A percentile compares a stretch with the other conserved stretches of the same genome.
These are phyloP conservation scores for Salix udensis DNA, from an alignment of 345 rosid species.

Conservation along the genomic window DNA sequence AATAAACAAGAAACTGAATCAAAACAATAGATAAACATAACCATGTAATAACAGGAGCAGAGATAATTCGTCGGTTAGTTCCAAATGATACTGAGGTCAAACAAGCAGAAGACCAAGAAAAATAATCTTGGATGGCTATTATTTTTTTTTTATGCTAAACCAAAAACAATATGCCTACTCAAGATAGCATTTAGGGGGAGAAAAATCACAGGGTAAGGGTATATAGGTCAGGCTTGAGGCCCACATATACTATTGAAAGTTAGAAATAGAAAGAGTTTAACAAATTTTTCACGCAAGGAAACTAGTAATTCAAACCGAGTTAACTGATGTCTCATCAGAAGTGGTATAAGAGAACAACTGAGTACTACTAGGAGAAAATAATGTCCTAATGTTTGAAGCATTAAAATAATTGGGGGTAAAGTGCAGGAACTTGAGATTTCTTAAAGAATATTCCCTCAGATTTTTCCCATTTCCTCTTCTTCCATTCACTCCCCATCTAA, in stretches of 20 bases:
- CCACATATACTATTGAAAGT: neutral
- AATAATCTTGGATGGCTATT: neutral
- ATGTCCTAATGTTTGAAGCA: no score
- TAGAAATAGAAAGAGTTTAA: no score
- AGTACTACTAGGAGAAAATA: no score
- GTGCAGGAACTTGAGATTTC: no score
- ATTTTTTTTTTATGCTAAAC: neutral
- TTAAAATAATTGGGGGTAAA: no score
- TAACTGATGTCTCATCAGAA: no score
- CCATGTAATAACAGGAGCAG: neutral
- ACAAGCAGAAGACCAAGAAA: neutral
- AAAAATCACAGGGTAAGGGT: neutral
- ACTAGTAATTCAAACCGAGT: no score
- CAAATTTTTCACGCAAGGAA: no score
- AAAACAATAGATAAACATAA: neutral
- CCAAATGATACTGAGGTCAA: neutral
- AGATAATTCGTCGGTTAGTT: neutral
- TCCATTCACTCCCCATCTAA: no score
- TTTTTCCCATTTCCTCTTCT: no score
- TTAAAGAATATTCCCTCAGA: no score
- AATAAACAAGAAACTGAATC: slow-evolving; percentile 1
- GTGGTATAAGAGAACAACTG: no score
- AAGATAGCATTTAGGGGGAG: neutral
- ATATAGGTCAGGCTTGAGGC: neutral
- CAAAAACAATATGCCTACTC: neutral